phyloP scores from a whole-genome alignment of 2,329 filamentous ascomycete genomes.

The Raffaelea deltoideospora region DNA sequence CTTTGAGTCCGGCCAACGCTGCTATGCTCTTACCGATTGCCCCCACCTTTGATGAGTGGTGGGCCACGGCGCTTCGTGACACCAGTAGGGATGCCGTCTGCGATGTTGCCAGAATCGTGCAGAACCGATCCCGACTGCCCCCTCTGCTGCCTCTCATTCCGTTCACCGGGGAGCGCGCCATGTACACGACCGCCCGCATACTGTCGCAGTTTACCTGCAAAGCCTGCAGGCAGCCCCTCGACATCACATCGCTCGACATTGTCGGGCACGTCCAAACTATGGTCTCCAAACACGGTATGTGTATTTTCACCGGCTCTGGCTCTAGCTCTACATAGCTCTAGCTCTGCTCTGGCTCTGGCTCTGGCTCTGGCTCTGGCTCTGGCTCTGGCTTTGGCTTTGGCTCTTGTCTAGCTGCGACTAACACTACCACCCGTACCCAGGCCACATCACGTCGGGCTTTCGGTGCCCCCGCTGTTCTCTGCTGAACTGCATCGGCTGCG shows the following conservation, averaged over 20 bases:
- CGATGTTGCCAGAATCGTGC: background rate
- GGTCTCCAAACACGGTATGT: background rate
- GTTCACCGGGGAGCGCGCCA: background rate
- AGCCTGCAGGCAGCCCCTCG: background rate
- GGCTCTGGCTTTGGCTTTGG: background rate
- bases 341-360: background rate
- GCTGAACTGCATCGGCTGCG: conserved; percentile 9
- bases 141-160: background rate
- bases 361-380: background rate
- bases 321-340: background rate
- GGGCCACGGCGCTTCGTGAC: background rate
- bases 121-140: background rate
- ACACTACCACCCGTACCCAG: background rate
- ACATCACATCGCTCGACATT: background rate
- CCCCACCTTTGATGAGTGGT: conserved; percentile 1
- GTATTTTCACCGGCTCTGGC: background rate
- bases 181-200: background rate
- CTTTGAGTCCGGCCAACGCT: no score
- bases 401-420: background rate
- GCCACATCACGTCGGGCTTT: conserved; percentile 2
- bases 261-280: background rate
- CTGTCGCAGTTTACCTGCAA: background rate
- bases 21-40: no score
- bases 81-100: background rate
- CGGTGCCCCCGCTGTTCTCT: conserved; percentile 7